phyloP scores from a whole-genome alignment of 768 basidiomycete species.

The Kondoa subrosea region DNA sequence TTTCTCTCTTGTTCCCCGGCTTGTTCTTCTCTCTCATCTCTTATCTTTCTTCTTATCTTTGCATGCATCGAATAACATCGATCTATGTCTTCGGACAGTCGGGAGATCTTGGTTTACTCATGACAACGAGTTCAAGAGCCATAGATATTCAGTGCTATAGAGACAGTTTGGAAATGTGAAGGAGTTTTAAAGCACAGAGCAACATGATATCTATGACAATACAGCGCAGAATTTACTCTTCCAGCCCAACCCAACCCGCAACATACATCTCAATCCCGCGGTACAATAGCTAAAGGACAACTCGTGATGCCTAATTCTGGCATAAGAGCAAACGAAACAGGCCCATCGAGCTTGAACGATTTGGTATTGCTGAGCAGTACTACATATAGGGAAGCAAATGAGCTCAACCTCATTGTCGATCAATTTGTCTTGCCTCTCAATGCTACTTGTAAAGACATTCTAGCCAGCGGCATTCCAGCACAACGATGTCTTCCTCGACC shows the following conservation, averaged over 20 bases:
- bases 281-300: not conserved
- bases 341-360: not conserved
- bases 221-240: too few species aligned
- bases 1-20: not conserved
- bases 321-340: not conserved
- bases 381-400: not conserved
- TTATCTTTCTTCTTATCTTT: slow-evolving; percentile 3
- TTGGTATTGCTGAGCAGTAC: not conserved
- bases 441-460: slow-evolving; percentile 3
- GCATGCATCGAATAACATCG: too few species aligned
- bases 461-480: slow-evolving; percentile 16
- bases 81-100: too few species aligned
- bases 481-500: slow-evolving; percentile 17
- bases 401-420: not conserved
- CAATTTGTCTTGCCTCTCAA: not conserved
- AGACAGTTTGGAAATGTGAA: too few species aligned
- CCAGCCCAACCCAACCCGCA: too few species aligned
- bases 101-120: too few species aligned
- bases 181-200: too few species aligned
- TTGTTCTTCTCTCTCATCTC: not conserved
- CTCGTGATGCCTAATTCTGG: not conserved
- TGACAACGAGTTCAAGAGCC: too few species aligned
- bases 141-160: too few species aligned
- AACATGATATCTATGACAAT: too few species aligned
- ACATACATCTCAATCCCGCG: too few species aligned